Evolutionary conservation across 441 rosid genomes (phyloP), one percentile per base, ranked within the genome.

Genomic region (Populus hybrid): DNA sequence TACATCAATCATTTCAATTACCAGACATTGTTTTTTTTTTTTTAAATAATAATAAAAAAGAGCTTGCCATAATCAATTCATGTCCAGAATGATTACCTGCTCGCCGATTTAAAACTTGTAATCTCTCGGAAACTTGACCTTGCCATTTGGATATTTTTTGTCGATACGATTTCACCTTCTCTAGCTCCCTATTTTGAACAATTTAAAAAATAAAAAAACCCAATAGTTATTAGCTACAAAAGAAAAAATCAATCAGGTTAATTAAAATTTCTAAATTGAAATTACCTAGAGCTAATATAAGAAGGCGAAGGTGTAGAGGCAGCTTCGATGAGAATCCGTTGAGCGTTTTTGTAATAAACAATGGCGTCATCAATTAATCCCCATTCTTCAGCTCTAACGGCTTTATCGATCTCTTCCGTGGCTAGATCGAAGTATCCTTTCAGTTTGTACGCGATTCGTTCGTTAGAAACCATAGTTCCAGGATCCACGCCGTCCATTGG

Each of bases 71-170:
- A 46, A 46, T 46, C 57, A 46, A 14, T 46, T 46, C 57, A 46
- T 46, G 20, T 38, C 57, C 14, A 46, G 20, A 46, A 46, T 6
- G 10, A 16, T 46, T 50, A 87, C 98, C 95, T 73, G 92, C 75
- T 69, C 97, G 88, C 78, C 83, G 84, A 82, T 83, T 74, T 68
- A 95, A 76, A 77, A 82, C 87, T 85, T 87, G 95, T 76, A 95
- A 82, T 78, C 99, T 89, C 59, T 92, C 99, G 2, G 96, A 87
- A 69, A 93, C 97, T 82, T 92, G 93, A 74, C 85, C 86, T 83
- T 93, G 96, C 98, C 99, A 95, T 63, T 93, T 89, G 0, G 92
- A 89, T 83, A 95, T 95, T 85, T 93, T 95, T 76, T 92, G 90
- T 75, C 98, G 82, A 78, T 93, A 89, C 18, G 91, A 89, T 82